These are phyloP conservation scores for Halenospora varia DNA, from an alignment of 495 filamentous ascomycete genomes.

Conservation along the genomic window DNA sequence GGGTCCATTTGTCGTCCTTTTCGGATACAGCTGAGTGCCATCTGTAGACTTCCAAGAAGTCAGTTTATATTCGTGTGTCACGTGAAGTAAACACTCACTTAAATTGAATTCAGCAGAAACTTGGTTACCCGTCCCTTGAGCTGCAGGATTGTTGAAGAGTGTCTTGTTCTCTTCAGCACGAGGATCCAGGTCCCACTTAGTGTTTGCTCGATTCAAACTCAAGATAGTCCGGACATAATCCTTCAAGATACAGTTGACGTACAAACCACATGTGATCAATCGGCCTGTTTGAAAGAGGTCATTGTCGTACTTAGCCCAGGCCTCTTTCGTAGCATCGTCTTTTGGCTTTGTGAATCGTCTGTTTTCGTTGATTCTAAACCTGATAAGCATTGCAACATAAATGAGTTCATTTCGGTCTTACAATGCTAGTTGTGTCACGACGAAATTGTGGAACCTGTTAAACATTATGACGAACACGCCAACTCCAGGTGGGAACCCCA, in stretches of 20 bases:
- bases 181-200: slow-evolving; percentile 78
- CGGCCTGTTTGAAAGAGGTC: slow-evolving; percentile 82
- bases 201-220: slow-evolving; percentile 72
- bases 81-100: too few relatives aligned
- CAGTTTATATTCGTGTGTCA: too few relatives aligned
- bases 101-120: slow-evolving; percentile 75
- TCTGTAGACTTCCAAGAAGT: slow-evolving; percentile 57
- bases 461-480: slow-evolving; percentile 71
- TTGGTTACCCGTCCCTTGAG: slow-evolving; percentile 67
- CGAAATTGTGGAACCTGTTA: slow-evolving; percentile 78
- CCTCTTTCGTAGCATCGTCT: slow-evolving; percentile 41
- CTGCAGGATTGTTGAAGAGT: slow-evolving; percentile 49
- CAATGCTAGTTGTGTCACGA: slow-evolving; percentile 57
- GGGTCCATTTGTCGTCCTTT: slow-evolving; percentile 71
- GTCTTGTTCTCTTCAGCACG: slow-evolving; percentile 50
- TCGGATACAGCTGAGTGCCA: slow-evolving; percentile 78
- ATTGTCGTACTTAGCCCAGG: slow-evolving; percentile 71
- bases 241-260: slow-evolving; percentile 78
- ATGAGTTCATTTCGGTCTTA: slow-evolving; percentile 6
- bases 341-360: slow-evolving; percentile 62
- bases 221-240: slow-evolving; percentile 85
- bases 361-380: slow-evolving; percentile 73
- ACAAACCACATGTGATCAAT: slow-evolving; percentile 75
- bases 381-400: slow-evolving; percentile 13
- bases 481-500: slow-evolving; percentile 84